These are phyloP conservation scores for Mycena indigotica DNA, from an alignment of 768 basidiomycete species.

Conservation along the genomic window DNA sequence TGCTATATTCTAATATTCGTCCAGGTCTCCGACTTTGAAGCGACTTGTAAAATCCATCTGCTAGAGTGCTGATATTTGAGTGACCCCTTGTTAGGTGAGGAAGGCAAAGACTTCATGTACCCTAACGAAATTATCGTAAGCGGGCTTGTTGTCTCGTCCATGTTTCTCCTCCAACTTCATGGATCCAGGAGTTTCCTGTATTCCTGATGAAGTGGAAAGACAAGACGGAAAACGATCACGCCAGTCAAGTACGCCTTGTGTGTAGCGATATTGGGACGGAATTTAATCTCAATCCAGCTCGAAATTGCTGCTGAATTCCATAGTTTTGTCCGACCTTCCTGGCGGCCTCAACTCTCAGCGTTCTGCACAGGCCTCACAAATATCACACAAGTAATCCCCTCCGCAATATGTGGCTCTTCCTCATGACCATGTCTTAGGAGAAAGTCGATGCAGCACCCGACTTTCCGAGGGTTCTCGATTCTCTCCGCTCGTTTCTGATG, in stretches of 20 bases:
- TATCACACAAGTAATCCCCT: conserved; percentile 89
- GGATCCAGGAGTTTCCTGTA: conserved; percentile 90
- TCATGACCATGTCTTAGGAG: too few species aligned
- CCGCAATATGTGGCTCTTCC: too few species aligned
- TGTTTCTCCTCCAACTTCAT: too few species aligned
- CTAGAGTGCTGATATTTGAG: too few species aligned
- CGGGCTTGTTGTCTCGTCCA: conserved; percentile 23
- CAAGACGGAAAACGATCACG: conserved; percentile 55
- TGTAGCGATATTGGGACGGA: too few species aligned
- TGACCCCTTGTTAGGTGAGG: too few species aligned
- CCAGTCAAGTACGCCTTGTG: too few species aligned
- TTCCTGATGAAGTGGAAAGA: conserved; percentile 84
- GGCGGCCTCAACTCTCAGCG: conserved; percentile 75
- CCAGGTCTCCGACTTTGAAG: conserved; percentile 89
- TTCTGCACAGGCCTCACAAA: conserved; percentile 91
- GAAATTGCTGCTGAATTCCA: conserved; percentile 82
- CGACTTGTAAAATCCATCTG: conserved; percentile 75
- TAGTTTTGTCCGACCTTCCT: conserved; percentile 84
- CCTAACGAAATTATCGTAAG: conserved; percentile 96
- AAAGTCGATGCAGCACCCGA: conserved; percentile 80
- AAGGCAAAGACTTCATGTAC: conserved; percentile 72
- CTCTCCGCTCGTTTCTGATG: conserved; percentile 67
- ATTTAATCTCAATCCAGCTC: conserved; percentile 60
- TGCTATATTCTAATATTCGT: too few species aligned
- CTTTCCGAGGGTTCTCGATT: conserved; percentile 68